A percentile compares a stretch with the other conserved stretches of the same genome.
phyloP scores from a whole-genome alignment of 192 early-diverging fungal genomes.

The Funneliformis mosseae region DNA sequence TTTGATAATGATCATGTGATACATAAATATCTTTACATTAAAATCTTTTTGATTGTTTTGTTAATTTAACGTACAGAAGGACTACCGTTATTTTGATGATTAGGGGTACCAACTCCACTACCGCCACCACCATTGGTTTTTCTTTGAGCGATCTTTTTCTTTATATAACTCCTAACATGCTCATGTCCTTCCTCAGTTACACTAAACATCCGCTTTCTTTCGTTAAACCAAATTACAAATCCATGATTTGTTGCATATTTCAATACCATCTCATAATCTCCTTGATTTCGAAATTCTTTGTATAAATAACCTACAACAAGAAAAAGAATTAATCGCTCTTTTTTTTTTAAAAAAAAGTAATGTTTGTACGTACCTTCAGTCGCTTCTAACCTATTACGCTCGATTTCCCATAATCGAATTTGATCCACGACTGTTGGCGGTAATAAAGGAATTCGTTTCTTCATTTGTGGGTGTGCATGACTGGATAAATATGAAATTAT shows the following conservation, averaged over 20 bases:
- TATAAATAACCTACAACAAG: constrained; percentile 64
- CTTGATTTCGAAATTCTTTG: constrained; percentile 67
- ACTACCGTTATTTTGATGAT: not conserved
- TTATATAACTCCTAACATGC: constrained; percentile 58
- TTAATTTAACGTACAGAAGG: not conserved
- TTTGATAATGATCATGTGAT: too few relatives aligned
- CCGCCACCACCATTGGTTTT: not conserved
- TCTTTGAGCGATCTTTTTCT: constrained; percentile 32
- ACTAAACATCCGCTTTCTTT: constrained; percentile 68
- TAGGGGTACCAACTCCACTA: not conserved
- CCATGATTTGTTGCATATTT: constrained; percentile 77
- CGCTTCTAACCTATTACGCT: constrained; percentile 77
- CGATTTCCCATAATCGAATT: constrained; percentile 95
- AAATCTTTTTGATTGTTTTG: too few relatives aligned
- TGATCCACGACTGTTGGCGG: constrained; percentile 95
- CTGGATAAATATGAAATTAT: constrained; percentile 88
- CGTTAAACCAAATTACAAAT: constrained; percentile 78
- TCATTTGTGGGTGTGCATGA: constrained; percentile 94
- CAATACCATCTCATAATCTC: constrained; percentile 74
- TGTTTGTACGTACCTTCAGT: constrained; percentile 38
- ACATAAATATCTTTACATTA: too few relatives aligned
- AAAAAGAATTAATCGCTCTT: too few relatives aligned
- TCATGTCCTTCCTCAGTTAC: constrained; percentile 77
- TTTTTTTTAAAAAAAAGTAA: constrained; percentile 11
- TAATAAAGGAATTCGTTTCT: constrained; percentile 75